Percentiles rank a stretch among this genome's conserved stretches.
These are phyloP conservation scores for Wallacemonas rigidus DNA, from an alignment of 208 protist genomes.

Conservation along the genomic window DNA sequence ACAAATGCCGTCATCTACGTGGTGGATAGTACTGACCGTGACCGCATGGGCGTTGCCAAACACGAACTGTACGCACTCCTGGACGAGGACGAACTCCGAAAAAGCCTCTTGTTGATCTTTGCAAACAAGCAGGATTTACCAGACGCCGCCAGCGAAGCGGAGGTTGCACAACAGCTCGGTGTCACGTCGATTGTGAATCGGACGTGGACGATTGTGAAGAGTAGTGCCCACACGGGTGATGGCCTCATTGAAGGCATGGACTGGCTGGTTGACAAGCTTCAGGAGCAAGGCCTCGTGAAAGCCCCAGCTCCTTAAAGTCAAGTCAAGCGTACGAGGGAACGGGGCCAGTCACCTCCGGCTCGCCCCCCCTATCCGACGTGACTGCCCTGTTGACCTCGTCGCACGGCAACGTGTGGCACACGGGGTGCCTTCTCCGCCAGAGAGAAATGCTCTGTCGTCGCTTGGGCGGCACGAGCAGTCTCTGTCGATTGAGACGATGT, in stretches of 20 bases:
- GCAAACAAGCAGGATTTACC: slow-evolving; percentile 96
- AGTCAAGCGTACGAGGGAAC: not conserved
- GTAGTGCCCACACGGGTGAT: slow-evolving; percentile 93
- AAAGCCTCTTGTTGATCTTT: slow-evolving; percentile 93
- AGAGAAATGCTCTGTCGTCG: not conserved
- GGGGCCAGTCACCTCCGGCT: too few relatives aligned
- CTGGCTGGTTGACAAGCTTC: slow-evolving; percentile 90
- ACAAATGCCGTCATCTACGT: slow-evolving; percentile 95
- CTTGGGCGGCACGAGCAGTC: not conserved
- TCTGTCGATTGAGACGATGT: too few relatives aligned
- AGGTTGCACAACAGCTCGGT: slow-evolving; percentile 78
- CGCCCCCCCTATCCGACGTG: too few relatives aligned
- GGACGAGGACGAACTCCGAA: slow-evolving; percentile 86
- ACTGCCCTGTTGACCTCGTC: too few relatives aligned
- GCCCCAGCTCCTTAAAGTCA: not conserved
- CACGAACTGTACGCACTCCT: slow-evolving; percentile 89
- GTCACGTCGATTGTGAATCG: slow-evolving; percentile 85
- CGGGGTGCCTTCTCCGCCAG: not conserved
- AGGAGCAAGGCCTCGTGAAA: slow-evolving; percentile 48
- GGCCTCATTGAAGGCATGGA: slow-evolving; percentile 94
- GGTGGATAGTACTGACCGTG: slow-evolving; percentile 92
- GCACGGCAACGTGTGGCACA: too few relatives aligned
- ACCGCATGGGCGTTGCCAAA: slow-evolving; percentile 89
- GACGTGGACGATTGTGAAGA: slow-evolving; percentile 94
- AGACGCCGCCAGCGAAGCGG: slow-evolving; percentile 58